Evolutionary conservation across 805 yeast genomes (phyloP).

Genomic region (Starmerella sp.): DNA sequence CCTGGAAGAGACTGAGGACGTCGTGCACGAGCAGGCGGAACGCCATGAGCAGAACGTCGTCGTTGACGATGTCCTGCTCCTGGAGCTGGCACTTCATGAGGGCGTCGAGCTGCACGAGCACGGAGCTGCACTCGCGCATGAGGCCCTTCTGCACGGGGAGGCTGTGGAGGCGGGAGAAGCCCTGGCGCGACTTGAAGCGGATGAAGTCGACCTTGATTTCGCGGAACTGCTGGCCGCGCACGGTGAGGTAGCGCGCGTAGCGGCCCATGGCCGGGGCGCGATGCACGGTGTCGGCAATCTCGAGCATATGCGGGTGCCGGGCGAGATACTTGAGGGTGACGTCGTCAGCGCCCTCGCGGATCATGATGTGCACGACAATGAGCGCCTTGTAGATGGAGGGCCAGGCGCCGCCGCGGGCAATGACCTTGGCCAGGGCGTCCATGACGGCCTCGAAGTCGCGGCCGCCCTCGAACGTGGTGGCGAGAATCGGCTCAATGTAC

Average conservation of each 20-base stretch:
- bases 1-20: constrained; percentile 72
- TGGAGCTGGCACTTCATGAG: constrained; percentile 62
- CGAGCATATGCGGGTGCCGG: constrained; percentile 41
- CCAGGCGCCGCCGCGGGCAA: constrained; percentile 66
- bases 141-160: constrained; percentile 68
- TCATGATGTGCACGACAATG: constrained; percentile 77
- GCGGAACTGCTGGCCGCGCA: constrained; percentile 60
- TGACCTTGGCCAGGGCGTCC: constrained; percentile 47
- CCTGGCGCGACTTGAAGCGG: constrained; percentile 38
- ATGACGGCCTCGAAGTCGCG: constrained; percentile 60
- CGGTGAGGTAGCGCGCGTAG: constrained; percentile 60
- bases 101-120: constrained; percentile 68
- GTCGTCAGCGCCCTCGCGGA: constrained; percentile 79
- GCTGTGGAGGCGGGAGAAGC: constrained; percentile 51
- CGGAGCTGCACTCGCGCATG: constrained; percentile 72
- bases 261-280: constrained; percentile 37
- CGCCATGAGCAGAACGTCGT: constrained; percentile 73
- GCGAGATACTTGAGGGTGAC: constrained; percentile 54
- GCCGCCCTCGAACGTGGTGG: constrained; percentile 49
- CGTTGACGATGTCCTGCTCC: constrained; percentile 65
- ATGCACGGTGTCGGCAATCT: constrained; percentile 30
- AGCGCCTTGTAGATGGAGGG: constrained; percentile 79
- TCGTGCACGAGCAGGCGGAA: constrained; percentile 87
- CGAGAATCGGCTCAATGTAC: constrained; percentile 84
- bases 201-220: constrained; percentile 63